Percentiles rank a stretch among this genome's conserved stretches.
Conservation (phyloP, 2,329 filamentous ascomycete species). For the Nemania abortiva region DNA sequence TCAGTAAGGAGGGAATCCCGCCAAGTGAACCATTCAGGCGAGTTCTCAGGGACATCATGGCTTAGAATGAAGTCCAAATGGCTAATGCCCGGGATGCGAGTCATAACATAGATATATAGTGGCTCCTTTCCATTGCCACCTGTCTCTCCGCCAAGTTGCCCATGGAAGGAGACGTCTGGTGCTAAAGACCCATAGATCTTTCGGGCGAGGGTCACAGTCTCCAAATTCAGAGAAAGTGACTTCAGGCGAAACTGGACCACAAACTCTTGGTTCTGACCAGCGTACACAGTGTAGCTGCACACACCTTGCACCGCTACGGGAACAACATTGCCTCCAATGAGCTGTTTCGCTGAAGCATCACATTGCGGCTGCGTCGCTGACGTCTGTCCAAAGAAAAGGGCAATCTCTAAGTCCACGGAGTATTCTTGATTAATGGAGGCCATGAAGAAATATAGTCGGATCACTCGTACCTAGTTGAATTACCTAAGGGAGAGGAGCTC, state of each 20-base stretch:
- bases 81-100: constrained; percentile 52
- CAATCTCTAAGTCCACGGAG: constrained; percentile 26
- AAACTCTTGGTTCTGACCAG: constrained; percentile 51
- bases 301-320: constrained; percentile 44
- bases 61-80: constrained; percentile 54
- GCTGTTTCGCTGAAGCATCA: constrained; percentile 40
- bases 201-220: constrained; percentile 48
- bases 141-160: constrained; percentile 31
- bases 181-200: constrained; percentile 51
- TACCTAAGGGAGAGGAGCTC: not conserved
- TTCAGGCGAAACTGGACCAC: constrained; percentile 56
- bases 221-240: constrained; percentile 51
- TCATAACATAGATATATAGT: constrained; percentile 55
- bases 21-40: constrained; percentile 49
- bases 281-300: constrained; percentile 57
- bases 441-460: not conserved
- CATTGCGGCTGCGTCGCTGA: constrained; percentile 25
- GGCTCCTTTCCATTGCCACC: constrained; percentile 47
- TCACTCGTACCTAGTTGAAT: not conserved
- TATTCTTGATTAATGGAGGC: constrained; percentile 23
- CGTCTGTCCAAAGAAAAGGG: constrained; percentile 25
- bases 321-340: constrained; percentile 49
- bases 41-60: constrained; percentile 53
- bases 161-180: constrained; percentile 47
- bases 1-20: constrained; percentile 54